Conservation (phyloP, 306 rosid species). For the Cucumis sativus region Cucumber_9930_V3 NC_026661.2:21471501-21472000, state of each 20-base stretch:
- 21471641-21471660: background rate
- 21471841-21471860: background rate
- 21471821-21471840: background rate
- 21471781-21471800: background rate
- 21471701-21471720: background rate
- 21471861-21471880: background rate
- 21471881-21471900: background rate
- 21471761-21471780: background rate
- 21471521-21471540: background rate
- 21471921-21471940: background rate
- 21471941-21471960: background rate
- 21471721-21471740: background rate
- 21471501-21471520: background rate
- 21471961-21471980: background rate
- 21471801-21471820: background rate
- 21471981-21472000: slow-evolving; percentile 8
- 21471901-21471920: background rate
- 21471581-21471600: background rate
- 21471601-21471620: background rate
- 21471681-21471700: slow-evolving; percentile 1
- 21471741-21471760: background rate
- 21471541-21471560: slow-evolving; percentile 6
- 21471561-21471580: background rate
- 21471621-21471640: background rate
- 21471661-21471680: background rate